Evolutionary conservation across 2,329 filamentous ascomycete species (phyloP).

Genomic region (Penicillium crustosum): DNA sequence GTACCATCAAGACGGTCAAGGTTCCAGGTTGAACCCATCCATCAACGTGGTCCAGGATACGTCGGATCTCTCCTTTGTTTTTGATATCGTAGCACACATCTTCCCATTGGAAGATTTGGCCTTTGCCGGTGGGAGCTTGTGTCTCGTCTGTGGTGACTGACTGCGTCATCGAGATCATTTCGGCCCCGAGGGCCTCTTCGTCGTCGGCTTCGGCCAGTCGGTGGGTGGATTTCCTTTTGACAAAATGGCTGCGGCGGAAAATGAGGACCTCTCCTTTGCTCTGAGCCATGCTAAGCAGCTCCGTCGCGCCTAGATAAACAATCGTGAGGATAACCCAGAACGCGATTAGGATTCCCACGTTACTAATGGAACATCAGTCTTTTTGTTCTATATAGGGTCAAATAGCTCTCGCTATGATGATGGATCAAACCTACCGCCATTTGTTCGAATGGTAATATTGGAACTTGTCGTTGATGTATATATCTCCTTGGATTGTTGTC

Average conservation of each 20-base stretch:
- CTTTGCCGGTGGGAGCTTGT: neutral
- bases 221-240: neutral
- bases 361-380: neutral
- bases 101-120: constrained; percentile 73
- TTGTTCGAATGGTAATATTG: neutral
- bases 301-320: neutral
- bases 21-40: constrained; percentile 91
- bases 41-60: constrained; percentile 76
- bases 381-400: neutral
- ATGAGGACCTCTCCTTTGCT: neutral
- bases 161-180: neutral
- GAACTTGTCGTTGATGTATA: neutral
- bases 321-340: neutral
- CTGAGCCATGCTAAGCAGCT: neutral
- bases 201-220: neutral
- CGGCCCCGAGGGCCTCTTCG: neutral
- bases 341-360: neutral
- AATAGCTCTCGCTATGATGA: neutral
- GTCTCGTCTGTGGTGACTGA: neutral
- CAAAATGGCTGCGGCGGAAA: neutral
- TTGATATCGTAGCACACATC: constrained; percentile 74
- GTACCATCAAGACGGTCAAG: constrained; percentile 75
- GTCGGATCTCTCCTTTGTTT: constrained; percentile 69
- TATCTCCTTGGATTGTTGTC: neutral
- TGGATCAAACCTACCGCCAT: neutral